phyloP scores from a whole-genome alignment of 2,329 filamentous ascomycete genomes.

The Fusarium sp. region DNA sequence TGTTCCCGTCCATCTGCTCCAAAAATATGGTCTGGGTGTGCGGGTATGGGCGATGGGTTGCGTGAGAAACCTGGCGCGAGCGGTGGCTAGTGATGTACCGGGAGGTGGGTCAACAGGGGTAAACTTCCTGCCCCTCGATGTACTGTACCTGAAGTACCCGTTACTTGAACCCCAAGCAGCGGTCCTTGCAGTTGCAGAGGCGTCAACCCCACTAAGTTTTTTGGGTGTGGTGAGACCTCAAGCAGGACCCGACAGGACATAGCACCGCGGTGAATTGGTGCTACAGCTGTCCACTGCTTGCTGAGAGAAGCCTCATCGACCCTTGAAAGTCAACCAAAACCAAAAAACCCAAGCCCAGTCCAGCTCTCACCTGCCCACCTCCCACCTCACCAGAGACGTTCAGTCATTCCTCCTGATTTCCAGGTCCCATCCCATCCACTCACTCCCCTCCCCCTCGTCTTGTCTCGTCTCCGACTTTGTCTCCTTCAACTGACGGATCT shows the following conservation, averaged over 20 bases:
- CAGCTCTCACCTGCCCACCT: constrained; percentile 42
- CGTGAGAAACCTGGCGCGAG: constrained; percentile 26
- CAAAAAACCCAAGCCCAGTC: constrained; percentile 41
- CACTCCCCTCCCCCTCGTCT: constrained; percentile 26
- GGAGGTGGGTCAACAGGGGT: constrained; percentile 27
- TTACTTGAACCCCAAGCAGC: constrained; percentile 27
- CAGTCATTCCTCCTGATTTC: constrained; percentile 45
- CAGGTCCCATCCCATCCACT: constrained; percentile 21
- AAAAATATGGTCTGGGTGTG: constrained; percentile 11
- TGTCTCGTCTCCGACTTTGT: constrained; percentile 21
- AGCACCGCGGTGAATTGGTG: constrained; percentile 19
- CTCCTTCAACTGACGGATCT: constrained; percentile 41
- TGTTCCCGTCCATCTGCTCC: background rate
- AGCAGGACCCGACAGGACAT: background rate
- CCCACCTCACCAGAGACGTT: constrained; percentile 36
- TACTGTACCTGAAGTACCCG: constrained; percentile 34
- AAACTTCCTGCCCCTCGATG: constrained; percentile 10
- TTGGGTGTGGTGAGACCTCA: constrained; percentile 33
- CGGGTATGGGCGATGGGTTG: background rate
- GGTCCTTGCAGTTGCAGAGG: constrained; percentile 16
- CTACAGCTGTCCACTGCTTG: constrained; percentile 19
- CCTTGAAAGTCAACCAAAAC: constrained; percentile 43
- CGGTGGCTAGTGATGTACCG: constrained; percentile 33
- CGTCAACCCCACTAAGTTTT: constrained; percentile 42
- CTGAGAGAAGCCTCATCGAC: constrained; percentile 40